Conservation (phyloP, 1,284 basidiomycete genomes). For the Ceratobasidium sp. region DNA sequence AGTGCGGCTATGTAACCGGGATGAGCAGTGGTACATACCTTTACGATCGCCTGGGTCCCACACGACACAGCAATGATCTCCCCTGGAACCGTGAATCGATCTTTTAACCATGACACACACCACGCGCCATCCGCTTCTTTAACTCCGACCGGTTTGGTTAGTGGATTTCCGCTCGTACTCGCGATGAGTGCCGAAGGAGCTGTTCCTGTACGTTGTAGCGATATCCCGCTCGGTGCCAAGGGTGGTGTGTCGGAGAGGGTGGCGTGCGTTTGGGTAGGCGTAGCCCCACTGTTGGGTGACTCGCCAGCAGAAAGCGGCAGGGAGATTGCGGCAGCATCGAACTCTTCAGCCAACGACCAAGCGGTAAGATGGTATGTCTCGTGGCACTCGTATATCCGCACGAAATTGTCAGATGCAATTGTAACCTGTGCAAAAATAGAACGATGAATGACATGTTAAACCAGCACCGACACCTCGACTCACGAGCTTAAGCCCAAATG, state of each 20-base stretch:
- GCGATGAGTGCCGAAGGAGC: slow-evolving; percentile 19
- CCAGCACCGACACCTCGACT: slow-evolving; percentile 47
- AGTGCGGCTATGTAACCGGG: neutral
- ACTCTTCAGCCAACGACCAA: slow-evolving; percentile 81
- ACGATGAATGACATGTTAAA: slow-evolving; percentile 1
- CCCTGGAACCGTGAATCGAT: slow-evolving; percentile 80
- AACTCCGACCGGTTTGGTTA: slow-evolving; percentile 54
- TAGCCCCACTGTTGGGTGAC: slow-evolving; percentile 56
- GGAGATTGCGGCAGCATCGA: slow-evolving; percentile 62
- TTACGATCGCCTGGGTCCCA: slow-evolving; percentile 74
- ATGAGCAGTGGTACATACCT: slow-evolving; percentile 57
- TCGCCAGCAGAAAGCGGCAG: slow-evolving; percentile 47
- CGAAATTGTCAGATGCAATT: slow-evolving; percentile 82
- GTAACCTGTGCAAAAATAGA: slow-evolving; percentile 64
- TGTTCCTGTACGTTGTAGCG: slow-evolving; percentile 53
- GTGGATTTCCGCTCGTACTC: slow-evolving; percentile 15
- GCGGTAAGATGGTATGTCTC: slow-evolving; percentile 74
- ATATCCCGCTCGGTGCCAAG: slow-evolving; percentile 51
- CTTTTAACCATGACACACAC: slow-evolving; percentile 93
- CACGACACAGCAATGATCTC: slow-evolving; percentile 80
- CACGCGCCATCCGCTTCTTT: slow-evolving; percentile 88
- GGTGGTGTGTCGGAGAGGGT: slow-evolving; percentile 63
- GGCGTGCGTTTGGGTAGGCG: slow-evolving; percentile 68
- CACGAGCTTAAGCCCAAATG: slow-evolving; percentile 86
- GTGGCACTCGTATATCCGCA: slow-evolving; percentile 89